phyloP scores from a whole-genome alignment of 306 rosid species.

The Quercus berberidifolia region DNA sequence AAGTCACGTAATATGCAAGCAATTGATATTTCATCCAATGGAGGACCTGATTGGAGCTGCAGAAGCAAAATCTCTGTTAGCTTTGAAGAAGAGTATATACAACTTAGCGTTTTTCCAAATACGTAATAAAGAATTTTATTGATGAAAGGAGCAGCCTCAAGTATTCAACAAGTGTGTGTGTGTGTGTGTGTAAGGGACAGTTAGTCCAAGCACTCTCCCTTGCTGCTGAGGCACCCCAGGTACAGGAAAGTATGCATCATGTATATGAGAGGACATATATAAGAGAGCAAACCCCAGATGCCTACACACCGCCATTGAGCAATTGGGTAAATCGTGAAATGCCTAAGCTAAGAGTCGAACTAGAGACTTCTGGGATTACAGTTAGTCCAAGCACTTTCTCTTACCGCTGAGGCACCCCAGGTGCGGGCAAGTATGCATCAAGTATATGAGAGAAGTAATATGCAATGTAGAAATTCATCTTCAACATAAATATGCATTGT shows the following conservation, averaged over 20 bases:
- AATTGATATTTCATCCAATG: slow-evolving; percentile 92
- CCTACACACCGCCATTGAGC: no score
- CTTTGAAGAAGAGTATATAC: slow-evolving; percentile 6
- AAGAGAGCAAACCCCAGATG: no score
- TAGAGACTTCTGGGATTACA: no score
- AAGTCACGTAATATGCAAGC: slow-evolving; percentile 91
- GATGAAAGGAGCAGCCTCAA: not conserved
- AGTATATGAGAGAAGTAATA: not conserved
- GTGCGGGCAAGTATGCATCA: not conserved
- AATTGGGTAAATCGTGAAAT: no score
- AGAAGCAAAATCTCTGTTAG: slow-evolving; percentile 29
- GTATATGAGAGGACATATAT: no score
- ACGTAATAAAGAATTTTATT: not conserved
- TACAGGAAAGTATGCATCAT: no score
- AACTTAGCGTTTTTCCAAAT: not conserved
- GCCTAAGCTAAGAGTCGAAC: no score
- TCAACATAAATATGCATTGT: not conserved
- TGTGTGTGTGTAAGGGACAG: no score
- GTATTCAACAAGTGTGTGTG: not conserved
- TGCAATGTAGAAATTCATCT: not conserved
- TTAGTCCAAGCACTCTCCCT: no score
- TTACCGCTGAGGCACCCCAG: no score
- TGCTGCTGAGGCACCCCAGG: no score
- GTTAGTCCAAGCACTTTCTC: no score
- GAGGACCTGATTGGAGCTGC: slow-evolving; percentile 95